Percentiles rank a stretch among this genome's conserved stretches.
Evolutionary conservation across 805 yeast genomes (phyloP).

Genomic region (Phaffomyces antillensis): DNA sequence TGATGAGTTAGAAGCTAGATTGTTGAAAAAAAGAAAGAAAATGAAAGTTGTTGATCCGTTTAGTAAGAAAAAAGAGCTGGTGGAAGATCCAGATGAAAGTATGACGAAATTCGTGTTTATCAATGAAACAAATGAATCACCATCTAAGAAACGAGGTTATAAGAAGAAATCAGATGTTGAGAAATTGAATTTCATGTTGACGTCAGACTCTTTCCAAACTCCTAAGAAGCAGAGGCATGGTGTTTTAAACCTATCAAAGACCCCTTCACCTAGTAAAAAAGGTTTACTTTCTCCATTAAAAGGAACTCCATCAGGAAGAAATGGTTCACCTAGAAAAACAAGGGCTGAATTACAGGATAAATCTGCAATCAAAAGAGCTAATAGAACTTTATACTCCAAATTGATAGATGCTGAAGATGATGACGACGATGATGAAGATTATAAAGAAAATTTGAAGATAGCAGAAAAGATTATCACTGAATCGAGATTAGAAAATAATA

Average conservation of each 20-base stretch:
- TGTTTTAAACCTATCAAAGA: slow-evolving; percentile 9
- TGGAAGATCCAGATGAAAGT: background rate
- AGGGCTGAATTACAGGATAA: slow-evolving; percentile 27
- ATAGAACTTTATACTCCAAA: slow-evolving; percentile 19
- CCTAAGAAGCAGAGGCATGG: slow-evolving; percentile 25
- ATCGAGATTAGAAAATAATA: slow-evolving; percentile 24
- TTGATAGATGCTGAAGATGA: slow-evolving; percentile 24
- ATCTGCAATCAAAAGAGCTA: slow-evolving; percentile 45
- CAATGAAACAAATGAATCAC: background rate
- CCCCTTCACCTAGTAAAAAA: slow-evolving; percentile 26
- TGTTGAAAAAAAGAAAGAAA: background rate
- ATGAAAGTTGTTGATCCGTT: background rate
- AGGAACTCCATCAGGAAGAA: slow-evolving; percentile 35
- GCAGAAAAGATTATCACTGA: slow-evolving; percentile 41
- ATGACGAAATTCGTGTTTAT: background rate
- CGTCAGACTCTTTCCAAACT: slow-evolving; percentile 21
- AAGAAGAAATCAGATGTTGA: slow-evolving; percentile 1
- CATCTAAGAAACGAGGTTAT: background rate
- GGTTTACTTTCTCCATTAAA: slow-evolving; percentile 27
- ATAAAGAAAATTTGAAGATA: slow-evolving; percentile 30
- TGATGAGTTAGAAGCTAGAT: too few relatives aligned
- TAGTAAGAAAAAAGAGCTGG: background rate
- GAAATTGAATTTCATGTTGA: slow-evolving; percentile 6
- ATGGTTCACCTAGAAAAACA: slow-evolving; percentile 42
- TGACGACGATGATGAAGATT: slow-evolving; percentile 25